phyloP scores from a whole-genome alignment of 176 grass and related monocot genomes.

The Thinopyrum elongatum region DNA sequence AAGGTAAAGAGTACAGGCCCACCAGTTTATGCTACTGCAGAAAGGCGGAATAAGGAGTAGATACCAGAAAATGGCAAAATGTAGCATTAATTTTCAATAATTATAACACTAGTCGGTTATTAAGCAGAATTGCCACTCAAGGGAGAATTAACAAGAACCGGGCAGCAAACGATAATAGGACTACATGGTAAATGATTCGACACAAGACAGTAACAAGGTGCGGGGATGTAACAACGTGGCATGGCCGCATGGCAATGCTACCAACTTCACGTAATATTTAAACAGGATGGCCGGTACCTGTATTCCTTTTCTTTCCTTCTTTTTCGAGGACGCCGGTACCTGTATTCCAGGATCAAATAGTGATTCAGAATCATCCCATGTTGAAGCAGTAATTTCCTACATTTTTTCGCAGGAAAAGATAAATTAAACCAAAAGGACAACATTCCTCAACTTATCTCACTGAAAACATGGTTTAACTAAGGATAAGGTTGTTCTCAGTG shows the following conservation, averaged over 20 bases:
- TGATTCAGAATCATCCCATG: conserved; percentile 69
- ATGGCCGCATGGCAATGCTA: neutral
- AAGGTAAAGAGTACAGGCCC: neutral
- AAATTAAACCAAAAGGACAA: conserved; percentile 13
- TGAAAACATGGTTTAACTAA: neutral
- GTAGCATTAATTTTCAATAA: too few relatives aligned
- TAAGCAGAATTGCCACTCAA: neutral
- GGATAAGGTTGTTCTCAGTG: neutral
- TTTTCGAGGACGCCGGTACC: conserved; percentile 31
- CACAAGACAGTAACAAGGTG: neutral
- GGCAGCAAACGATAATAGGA: neutral
- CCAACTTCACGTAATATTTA: conserved; percentile 2
- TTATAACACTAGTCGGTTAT: neutral
- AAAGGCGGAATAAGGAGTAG: too few relatives aligned
- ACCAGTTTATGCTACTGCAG: neutral
- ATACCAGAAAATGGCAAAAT: too few relatives aligned
- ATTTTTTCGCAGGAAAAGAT: conserved; percentile 4
- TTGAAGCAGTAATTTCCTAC: conserved; percentile 78
- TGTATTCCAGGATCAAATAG: conserved; percentile 71
- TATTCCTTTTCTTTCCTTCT: too few relatives aligned
- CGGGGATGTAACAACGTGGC: neutral
- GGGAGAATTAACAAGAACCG: neutral
- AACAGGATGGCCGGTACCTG: neutral
- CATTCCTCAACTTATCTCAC: neutral
- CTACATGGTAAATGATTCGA: neutral